Conservation (phyloP, 306 rosid species). For the Quercus alba region DNA sequence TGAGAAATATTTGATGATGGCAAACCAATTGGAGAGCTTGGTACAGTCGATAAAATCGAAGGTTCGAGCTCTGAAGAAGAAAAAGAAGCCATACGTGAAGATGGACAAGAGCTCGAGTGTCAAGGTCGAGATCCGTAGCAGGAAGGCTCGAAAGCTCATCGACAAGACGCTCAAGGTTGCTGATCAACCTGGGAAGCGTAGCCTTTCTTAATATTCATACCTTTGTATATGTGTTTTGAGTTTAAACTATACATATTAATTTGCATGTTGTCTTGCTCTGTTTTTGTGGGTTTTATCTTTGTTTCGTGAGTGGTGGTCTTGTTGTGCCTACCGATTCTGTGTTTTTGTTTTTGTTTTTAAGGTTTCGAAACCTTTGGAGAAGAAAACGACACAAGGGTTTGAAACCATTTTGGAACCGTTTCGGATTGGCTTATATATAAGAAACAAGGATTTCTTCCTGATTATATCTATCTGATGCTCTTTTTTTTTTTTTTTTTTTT, state of each 20-base stretch:
- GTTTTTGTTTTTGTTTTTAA: slow-evolving; percentile 1
- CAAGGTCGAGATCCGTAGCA: slow-evolving; percentile 91
- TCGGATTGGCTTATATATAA: slow-evolving; percentile 20
- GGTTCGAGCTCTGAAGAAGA: slow-evolving; percentile 58
- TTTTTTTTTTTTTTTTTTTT: neutral
- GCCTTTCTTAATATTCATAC: slow-evolving; percentile 10
- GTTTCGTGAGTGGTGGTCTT: neutral
- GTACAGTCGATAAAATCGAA: slow-evolving; percentile 81
- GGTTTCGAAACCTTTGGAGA: neutral
- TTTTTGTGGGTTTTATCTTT: neutral
- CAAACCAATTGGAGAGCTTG: slow-evolving; percentile 57
- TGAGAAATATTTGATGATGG: slow-evolving; percentile 20
- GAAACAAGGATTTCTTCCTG: neutral
- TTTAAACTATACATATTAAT: too few species aligned
- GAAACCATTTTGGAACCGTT: slow-evolving; percentile 30
- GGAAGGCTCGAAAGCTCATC: slow-evolving; percentile 72
- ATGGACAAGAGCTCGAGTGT: slow-evolving; percentile 95
- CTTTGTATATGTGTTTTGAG: too few species aligned
- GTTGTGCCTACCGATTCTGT: slow-evolving; percentile 13
- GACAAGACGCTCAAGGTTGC: slow-evolving; percentile 86
- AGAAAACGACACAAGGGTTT: neutral
- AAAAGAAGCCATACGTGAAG: slow-evolving; percentile 73
- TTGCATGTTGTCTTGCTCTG: neutral
- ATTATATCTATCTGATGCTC: neutral
- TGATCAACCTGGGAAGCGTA: slow-evolving; percentile 47